A percentile compares a stretch with the other conserved stretches of the same genome.
Evolutionary conservation across 306 rosid genomes (phyloP).

Genomic region (Malus sylvestris): DNA sequence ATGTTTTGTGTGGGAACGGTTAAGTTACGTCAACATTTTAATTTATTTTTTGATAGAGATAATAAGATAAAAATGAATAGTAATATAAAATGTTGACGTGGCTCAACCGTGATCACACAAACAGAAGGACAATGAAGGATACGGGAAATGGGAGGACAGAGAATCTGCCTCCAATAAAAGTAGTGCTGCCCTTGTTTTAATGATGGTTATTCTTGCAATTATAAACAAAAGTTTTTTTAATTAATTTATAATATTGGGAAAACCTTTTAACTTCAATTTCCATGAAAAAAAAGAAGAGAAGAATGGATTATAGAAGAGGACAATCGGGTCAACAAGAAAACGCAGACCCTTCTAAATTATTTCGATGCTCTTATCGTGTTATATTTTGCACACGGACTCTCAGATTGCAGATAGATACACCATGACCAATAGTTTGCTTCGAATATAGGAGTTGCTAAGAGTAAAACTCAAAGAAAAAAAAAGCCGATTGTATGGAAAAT

Average conservation of each 20-base stretch:
- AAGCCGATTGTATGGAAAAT: too few relatives aligned
- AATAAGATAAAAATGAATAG: too few relatives aligned
- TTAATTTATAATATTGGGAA: neutral
- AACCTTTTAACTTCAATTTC: neutral
- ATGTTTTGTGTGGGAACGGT: too few relatives aligned
- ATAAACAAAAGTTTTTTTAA: neutral
- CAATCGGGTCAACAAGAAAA: neutral
- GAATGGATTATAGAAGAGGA: neutral
- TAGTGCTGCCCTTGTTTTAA: neutral
- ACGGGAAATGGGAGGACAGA: too few relatives aligned
- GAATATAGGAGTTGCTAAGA: too few relatives aligned
- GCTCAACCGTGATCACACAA: too few relatives aligned
- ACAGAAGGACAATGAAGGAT: accelerated
- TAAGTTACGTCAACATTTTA: too few relatives aligned
- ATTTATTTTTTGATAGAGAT: too few relatives aligned
- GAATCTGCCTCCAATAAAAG: too few relatives aligned
- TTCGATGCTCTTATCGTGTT: neutral
- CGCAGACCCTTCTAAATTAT: neutral
- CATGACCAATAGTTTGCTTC: neutral
- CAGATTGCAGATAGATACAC: neutral
- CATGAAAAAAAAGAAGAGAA: neutral
- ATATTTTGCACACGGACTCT: neutral
- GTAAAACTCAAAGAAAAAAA: too few relatives aligned
- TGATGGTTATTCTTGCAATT: neutral
- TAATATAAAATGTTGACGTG: too few relatives aligned